Conservation (phyloP, 345 rosid genomes). For the Lagerstroemia speciosa region DNA sequence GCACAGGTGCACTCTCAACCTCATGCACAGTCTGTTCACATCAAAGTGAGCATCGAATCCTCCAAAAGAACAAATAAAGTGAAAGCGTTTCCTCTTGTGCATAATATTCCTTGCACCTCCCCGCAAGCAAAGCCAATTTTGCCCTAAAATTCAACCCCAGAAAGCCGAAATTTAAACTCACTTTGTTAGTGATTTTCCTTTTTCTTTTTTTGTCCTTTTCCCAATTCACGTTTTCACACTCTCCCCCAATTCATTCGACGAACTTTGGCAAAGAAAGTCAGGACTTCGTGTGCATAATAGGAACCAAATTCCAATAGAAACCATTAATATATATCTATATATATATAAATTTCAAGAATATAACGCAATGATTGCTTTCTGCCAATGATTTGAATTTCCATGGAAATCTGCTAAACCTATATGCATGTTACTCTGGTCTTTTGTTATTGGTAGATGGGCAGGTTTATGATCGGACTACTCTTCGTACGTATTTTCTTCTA, state of each 20-base stretch:
- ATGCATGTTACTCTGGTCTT: too few species aligned
- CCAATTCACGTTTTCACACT: constrained; percentile 6
- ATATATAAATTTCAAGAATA: background rate
- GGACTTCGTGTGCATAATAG: background rate
- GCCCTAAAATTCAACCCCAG: constrained; percentile 1
- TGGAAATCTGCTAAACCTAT: too few species aligned
- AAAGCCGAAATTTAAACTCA: constrained; percentile 2
- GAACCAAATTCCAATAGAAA: constrained; percentile 7
- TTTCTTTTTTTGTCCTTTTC: background rate
- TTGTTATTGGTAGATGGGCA: too few species aligned
- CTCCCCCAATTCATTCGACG: background rate
- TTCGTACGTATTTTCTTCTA: too few species aligned
- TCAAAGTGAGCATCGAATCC: background rate
- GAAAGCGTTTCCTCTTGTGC: background rate
- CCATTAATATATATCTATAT: background rate
- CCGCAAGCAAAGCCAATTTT: constrained; percentile 10
- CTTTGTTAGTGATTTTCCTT: background rate
- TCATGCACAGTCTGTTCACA: too few species aligned
- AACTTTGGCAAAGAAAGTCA: background rate
- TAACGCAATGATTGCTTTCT: too few species aligned
- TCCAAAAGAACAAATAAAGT: constrained; percentile 3
- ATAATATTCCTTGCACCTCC: constrained; percentile 4
- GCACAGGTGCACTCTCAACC: too few species aligned
- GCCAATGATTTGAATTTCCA: too few species aligned
- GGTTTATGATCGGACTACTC: too few species aligned